phyloP scores from a whole-genome alignment of 148 eudicot genomes.

The Talinum fruticosum region DNA sequence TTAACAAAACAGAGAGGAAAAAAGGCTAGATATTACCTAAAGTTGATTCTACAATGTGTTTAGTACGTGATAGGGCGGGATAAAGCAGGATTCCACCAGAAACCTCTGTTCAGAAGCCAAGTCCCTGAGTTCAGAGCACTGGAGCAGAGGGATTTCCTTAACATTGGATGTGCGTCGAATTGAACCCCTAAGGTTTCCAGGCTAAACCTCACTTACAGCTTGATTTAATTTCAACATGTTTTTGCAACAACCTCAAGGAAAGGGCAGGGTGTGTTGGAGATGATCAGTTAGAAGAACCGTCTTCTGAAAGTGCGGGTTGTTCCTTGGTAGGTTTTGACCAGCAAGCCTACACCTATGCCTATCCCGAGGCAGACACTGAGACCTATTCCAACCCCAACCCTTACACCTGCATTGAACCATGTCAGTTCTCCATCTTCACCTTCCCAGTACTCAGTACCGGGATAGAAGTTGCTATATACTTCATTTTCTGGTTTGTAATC shows the following conservation, averaged over 20 bases:
- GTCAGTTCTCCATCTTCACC: conserved; percentile 73
- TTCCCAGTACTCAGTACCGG: conserved; percentile 41
- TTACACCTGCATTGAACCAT: conserved; percentile 74
- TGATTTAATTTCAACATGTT: background rate
- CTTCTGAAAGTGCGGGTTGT: conserved; percentile 57
- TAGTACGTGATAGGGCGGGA: background rate
- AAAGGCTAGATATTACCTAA: conserved; percentile 8
- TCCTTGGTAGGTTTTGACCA: conserved; percentile 70
- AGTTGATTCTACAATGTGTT: conserved; percentile 8
- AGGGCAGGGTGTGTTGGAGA: background rate
- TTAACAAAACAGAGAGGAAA: background rate
- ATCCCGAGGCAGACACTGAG: conserved; percentile 66
- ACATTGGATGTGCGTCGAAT: background rate
- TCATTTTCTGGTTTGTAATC: conserved; percentile 43
- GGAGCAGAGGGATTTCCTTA: background rate
- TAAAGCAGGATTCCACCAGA: conserved; percentile 3
- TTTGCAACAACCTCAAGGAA: background rate
- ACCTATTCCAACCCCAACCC: conserved; percentile 78
- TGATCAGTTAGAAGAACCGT: conserved; percentile 36
- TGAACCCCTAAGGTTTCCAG: background rate
- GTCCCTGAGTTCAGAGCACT: conserved; percentile 3
- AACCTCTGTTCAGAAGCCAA: conserved; percentile 16
- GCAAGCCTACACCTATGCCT: conserved; percentile 72
- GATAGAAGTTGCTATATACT: conserved; percentile 31
- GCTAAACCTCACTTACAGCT: background rate